Conservation (phyloP, 352 stramenopile species). For the Phytophthora lateralis region DNA sequence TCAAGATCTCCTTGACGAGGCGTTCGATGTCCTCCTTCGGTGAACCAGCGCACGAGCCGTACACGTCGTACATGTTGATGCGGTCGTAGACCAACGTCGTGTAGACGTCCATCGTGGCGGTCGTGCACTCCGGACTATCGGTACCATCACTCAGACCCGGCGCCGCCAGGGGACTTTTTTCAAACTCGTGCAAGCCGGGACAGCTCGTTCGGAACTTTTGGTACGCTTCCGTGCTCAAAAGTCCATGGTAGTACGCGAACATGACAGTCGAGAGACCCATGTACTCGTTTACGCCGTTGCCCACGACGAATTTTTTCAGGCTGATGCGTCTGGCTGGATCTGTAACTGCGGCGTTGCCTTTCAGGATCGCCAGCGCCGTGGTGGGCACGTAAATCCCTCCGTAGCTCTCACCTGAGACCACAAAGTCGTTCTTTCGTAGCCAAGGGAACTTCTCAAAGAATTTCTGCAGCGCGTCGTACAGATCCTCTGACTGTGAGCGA, state of each 20-base stretch:
- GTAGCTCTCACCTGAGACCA: slow-evolving; percentile 82
- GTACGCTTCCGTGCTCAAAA: slow-evolving; percentile 78
- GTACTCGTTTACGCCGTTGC: slow-evolving; percentile 74
- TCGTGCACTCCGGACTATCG: slow-evolving; percentile 30
- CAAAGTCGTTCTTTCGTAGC: slow-evolving; percentile 77
- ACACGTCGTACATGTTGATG: slow-evolving; percentile 80
- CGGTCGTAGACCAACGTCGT: slow-evolving; percentile 44
- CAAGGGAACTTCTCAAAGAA: slow-evolving; percentile 91
- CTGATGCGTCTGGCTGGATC: slow-evolving; percentile 47
- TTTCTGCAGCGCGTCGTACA: slow-evolving; percentile 78
- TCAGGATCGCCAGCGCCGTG: slow-evolving; percentile 59
- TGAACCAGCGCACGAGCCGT: slow-evolving; percentile 53
- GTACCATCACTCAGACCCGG: slow-evolving; percentile 10
- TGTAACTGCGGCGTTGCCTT: slow-evolving; percentile 40
- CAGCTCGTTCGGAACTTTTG: slow-evolving; percentile 52
- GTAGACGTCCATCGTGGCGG: slow-evolving; percentile 35
- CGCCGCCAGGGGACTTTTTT: slow-evolving; percentile 30
- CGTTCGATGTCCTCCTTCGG: slow-evolving; percentile 51
- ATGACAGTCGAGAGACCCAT: slow-evolving; percentile 60
- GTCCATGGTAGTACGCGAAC: slow-evolving; percentile 82
- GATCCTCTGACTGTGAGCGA: slow-evolving; percentile 68
- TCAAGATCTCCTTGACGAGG: slow-evolving; percentile 50
- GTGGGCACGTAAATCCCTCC: slow-evolving; percentile 82
- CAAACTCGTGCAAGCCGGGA: slow-evolving; percentile 51
- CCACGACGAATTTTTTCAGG: slow-evolving; percentile 90